Evolutionary conservation across 1,139 yeast species (phyloP), one percentile per base, ranked within the genome.

Genomic region (Saccharomyces pastorianus): DNA sequence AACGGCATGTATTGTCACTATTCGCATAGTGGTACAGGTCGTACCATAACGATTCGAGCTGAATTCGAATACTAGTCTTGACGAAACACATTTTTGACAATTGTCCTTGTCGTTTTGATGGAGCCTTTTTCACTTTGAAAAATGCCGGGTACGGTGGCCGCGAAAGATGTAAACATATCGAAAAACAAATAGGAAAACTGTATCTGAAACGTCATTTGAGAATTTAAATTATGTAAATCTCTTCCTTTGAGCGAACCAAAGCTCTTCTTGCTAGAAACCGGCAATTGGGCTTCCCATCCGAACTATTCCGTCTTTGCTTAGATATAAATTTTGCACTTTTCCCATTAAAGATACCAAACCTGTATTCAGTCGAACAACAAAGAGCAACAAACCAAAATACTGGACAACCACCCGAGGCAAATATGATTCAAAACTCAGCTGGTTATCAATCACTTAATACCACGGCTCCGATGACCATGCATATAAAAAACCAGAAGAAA

Each of bases 401-500:
- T 38, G 42, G 11, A 17, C 23, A 17, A 38, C 34, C 11, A 31
- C 23, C 42, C 42, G 25, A 38, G 6, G 42, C 42, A 17, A 38
- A 38, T n/a, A 38, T 38, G 42, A 38, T 38, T 38, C 42, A 38
- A 38, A 38, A 38, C 42, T 38, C 42, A 3, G 42, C 42, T 38
- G 42, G 42, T 38, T 38, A 8, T 38, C 42, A 25, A 38, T 38
- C 42, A 38, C 42, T 38, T 7, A 38, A 38, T 4, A 38, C 42
- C 6, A 17, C 25, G 23, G 5, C 42, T 38, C 42, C 42, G 42
- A 38, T 38, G 23, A 38, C 42, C 42, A 38, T 38, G 25, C 42
- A 38, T 3, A 17, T 38, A 38, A 53, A 53, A 44, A 47, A 48
- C 38, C 38, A 48, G 38, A 51, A 50, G n/a, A 65, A 80, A 58